phyloP scores from a whole-genome alignment of 2,329 filamentous ascomycete species.

The Alternaria atra region DNA sequence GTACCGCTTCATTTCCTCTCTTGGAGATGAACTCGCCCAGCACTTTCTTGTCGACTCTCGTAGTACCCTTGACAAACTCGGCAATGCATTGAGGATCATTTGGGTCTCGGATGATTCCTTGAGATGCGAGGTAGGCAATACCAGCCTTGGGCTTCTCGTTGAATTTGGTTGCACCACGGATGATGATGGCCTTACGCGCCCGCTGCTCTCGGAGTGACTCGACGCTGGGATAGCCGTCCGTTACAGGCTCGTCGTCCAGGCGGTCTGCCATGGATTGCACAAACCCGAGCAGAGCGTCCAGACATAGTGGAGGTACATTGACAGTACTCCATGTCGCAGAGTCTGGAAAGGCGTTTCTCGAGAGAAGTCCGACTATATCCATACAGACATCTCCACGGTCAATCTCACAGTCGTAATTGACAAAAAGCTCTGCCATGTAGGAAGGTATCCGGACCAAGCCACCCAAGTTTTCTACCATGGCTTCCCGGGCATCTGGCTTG shows the following conservation, averaged over 20 bases:
- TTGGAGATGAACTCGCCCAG: conserved; percentile 95
- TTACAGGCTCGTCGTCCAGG: conserved; percentile 73
- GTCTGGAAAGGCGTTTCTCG: conserved; percentile 93
- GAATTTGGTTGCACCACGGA: conserved; percentile 87
- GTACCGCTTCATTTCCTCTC: conserved; percentile 82
- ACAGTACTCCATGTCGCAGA: conserved; percentile 99
- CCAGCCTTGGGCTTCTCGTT: conserved; percentile 94
- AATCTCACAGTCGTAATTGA: conserved; percentile 97
- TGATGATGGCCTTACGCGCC: conserved; percentile 84
- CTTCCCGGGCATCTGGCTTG: conserved; percentile 94
- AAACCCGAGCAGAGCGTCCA: conserved; percentile 90
- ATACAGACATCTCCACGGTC: conserved; percentile 92
- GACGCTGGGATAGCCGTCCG: conserved; percentile 73
- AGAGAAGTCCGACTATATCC: conserved; percentile 91
- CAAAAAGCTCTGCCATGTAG: conserved; percentile 93
- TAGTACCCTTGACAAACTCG: conserved; percentile 86
- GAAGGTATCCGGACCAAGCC: conserved; percentile 90
- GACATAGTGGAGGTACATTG: conserved; percentile 91
- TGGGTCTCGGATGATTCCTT: conserved; percentile 83
- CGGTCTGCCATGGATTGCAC: conserved; percentile 92
- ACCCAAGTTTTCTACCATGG: conserved; percentile 97
- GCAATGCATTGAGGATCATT: conserved; percentile 80
- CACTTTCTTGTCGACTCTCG: conserved; percentile 86
- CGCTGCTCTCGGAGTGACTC: conserved; percentile 74
- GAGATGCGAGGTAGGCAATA: conserved; percentile 82